phyloP scores from a whole-genome alignment of 768 basidiomycete genomes.

The Mycena polygramma region DNA sequence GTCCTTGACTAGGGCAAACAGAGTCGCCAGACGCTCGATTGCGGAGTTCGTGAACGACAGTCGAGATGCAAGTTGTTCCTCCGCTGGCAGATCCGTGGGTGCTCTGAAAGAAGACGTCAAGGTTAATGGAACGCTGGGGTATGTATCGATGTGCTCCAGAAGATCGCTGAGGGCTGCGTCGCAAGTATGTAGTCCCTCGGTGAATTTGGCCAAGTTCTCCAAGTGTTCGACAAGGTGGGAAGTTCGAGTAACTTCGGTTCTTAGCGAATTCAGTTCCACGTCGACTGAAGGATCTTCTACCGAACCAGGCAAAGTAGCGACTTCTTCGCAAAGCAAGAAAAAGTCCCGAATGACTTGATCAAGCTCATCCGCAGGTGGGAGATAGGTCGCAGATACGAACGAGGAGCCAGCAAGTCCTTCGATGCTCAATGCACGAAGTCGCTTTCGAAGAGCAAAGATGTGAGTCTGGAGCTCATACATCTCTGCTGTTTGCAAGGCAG shows the following conservation, averaged over 20 bases:
- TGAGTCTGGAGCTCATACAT: constrained; percentile 60
- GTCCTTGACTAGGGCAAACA: constrained; percentile 58
- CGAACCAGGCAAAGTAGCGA: constrained; percentile 60
- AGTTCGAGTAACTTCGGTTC: constrained; percentile 68
- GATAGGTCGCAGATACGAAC: constrained; percentile 41
- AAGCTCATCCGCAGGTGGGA: constrained; percentile 67
- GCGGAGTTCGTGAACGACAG: constrained; percentile 71
- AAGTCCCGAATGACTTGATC: constrained; percentile 64
- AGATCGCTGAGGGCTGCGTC: constrained; percentile 88
- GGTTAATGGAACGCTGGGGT: constrained; percentile 69
- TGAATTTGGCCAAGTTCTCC: constrained; percentile 67
- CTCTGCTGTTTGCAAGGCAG: constrained; percentile 52
- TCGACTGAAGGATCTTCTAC: constrained; percentile 58
- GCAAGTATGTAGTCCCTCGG: constrained; percentile 63
- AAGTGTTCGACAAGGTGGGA: constrained; percentile 63
- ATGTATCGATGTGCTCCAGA: constrained; percentile 88
- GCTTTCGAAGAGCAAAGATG: constrained; percentile 68
- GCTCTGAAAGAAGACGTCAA: constrained; percentile 65
- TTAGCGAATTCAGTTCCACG: constrained; percentile 73
- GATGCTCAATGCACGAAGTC: constrained; percentile 72
- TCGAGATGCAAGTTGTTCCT: constrained; percentile 75
- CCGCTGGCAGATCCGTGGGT: constrained; percentile 60
- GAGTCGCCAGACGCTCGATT: constrained; percentile 61
- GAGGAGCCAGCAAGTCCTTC: constrained; percentile 61
- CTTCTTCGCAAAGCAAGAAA: constrained; percentile 57